Evolutionary conservation across 176 grass and related monocot species (phyloP).

Genomic region (Coix lacrymajobi): DNA sequence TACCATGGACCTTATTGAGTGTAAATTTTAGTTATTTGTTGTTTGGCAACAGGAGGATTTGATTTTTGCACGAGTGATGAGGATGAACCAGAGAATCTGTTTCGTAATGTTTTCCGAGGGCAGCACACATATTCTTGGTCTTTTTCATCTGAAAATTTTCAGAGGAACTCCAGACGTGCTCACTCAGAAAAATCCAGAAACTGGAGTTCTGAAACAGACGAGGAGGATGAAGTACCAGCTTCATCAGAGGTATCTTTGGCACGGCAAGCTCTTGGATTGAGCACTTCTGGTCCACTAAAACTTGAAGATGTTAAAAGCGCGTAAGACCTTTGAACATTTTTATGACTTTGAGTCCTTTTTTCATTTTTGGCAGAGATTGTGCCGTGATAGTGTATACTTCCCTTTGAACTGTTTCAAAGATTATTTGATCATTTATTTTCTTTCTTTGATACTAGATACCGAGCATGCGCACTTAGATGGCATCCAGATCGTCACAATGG

Average conservation of each 20-base stretch:
- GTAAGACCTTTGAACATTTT: constrained; percentile 49
- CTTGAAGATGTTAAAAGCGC: constrained; percentile 94
- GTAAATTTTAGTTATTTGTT: constrained; percentile 16
- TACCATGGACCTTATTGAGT: background rate
- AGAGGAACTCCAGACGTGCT: constrained; percentile 9
- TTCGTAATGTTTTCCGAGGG: constrained; percentile 48
- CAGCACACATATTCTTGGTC: constrained; percentile 69
- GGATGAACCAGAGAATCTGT: constrained; percentile 60
- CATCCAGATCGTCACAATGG: constrained; percentile 93
- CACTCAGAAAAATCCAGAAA: constrained; percentile 42
- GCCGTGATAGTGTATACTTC: constrained; percentile 17
- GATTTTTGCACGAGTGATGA: constrained; percentile 67
- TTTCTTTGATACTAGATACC: constrained; percentile 52
- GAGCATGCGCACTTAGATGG: constrained; percentile 86
- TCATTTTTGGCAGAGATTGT: background rate
- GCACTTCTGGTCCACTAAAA: constrained; percentile 63
- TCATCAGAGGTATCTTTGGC: constrained; percentile 52
- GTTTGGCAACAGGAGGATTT: constrained; percentile 32
- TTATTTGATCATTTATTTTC: constrained; percentile 18
- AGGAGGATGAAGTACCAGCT: constrained; percentile 35
- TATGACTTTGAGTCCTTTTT: background rate
- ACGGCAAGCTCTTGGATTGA: constrained; percentile 73
- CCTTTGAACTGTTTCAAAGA: background rate
- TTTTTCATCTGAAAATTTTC: constrained; percentile 54
- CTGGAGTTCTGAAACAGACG: constrained; percentile 60